A percentile compares a stretch with the other conserved stretches of the same genome.
phyloP scores from a whole-genome alignment of 208 protist species.

The Trypanosoma melophagium region DNA sequence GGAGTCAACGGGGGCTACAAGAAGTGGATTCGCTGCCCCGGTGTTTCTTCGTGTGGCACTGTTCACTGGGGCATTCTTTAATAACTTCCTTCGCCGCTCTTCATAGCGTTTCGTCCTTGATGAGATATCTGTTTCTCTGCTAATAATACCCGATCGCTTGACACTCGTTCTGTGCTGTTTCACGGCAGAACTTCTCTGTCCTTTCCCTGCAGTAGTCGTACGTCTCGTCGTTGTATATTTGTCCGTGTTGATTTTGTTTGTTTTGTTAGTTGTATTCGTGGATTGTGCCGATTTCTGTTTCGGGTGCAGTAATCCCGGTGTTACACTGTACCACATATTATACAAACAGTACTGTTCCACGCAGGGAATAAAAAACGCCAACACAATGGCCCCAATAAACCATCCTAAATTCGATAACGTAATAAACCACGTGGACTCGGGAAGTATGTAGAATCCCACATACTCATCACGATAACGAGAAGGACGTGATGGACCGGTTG shows the following conservation, averaged over 20 bases:
- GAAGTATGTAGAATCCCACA: constrained; percentile 27
- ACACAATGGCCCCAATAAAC: constrained; percentile 25
- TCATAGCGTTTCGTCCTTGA: neutral
- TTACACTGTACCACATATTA: constrained; percentile 13
- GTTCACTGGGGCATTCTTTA: neutral
- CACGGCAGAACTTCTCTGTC: no score
- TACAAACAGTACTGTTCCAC: constrained; percentile 27
- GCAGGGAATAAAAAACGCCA: constrained; percentile 14
- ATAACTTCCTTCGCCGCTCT: neutral
- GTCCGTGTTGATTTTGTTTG: no score
- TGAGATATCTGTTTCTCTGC: neutral
- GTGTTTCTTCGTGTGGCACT: neutral
- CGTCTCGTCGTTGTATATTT: no score
- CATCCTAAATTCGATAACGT: constrained; percentile 29
- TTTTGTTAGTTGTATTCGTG: no score
- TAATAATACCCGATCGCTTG: constrained; percentile 16
- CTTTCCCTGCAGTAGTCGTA: no score
- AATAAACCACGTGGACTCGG: constrained; percentile 19
- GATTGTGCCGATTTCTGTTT: no score
- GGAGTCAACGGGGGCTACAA: neutral
- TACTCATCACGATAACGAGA: constrained; percentile 18
- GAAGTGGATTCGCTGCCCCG: neutral
- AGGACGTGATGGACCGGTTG: constrained; percentile 10
- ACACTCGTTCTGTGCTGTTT: no score
- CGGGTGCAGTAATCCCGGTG: no score